Conservation (phyloP, 2,329 filamentous ascomycete species). For the Phialophora chinensis region DNA sequence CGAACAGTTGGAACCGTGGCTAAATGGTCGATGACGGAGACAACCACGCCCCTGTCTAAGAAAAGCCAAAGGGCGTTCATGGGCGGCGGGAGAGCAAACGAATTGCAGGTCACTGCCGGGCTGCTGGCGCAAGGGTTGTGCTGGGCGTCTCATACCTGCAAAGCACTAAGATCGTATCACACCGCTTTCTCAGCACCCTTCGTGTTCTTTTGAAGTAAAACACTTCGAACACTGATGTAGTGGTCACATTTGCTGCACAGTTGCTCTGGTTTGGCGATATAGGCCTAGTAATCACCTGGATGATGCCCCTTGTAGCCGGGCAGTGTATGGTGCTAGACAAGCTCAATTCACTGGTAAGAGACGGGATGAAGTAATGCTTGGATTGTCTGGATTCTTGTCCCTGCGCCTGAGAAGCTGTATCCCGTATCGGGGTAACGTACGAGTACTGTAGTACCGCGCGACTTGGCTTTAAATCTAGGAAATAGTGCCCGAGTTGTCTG, state of each 20-base stretch:
- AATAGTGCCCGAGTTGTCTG: constrained; percentile 39
- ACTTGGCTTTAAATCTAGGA: not conserved
- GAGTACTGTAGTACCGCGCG: not conserved
- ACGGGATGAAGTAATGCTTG: not conserved
- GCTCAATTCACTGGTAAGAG: too few species aligned
- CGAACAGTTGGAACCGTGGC: not conserved
- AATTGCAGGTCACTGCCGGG: not conserved
- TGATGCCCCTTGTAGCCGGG: too few species aligned
- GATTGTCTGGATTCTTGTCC: not conserved
- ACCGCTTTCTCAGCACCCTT: not conserved
- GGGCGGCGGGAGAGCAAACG: not conserved
- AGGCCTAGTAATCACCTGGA: too few species aligned
- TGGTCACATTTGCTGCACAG: too few species aligned
- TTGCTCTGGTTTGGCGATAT: too few species aligned
- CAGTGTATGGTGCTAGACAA: too few species aligned
- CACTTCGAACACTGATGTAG: too few species aligned
- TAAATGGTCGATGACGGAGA: not conserved
- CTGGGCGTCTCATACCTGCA: not conserved
- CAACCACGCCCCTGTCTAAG: not conserved
- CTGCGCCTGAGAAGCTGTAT: not conserved
- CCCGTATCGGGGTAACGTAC: not conserved
- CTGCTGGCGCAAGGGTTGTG: not conserved
- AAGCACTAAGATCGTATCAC: not conserved
- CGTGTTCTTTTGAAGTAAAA: not conserved
- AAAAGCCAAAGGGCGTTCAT: not conserved